Evolutionary conservation across 345 rosid species (phyloP), one percentile per base, ranked within the genome.

Genomic region (Turnera subulata): DNA sequence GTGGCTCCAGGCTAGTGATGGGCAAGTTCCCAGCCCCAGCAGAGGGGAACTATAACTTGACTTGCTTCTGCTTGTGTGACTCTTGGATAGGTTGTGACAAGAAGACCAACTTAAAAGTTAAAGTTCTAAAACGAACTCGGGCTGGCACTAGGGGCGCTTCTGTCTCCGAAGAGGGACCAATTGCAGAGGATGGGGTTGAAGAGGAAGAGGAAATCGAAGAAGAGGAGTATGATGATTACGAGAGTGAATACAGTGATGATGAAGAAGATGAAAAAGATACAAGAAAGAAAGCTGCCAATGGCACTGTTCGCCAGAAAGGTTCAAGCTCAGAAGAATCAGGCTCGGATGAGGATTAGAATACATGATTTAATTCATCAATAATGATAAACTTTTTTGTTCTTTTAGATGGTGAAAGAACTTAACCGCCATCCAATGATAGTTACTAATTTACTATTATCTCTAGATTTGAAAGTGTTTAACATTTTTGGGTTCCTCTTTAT

Each of bases 31-130:
- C 84, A 40, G 97, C 96, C 64, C 86, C 91, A 0, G 59, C 76
- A 20, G 99, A 89, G 76, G 97, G 97, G 43, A 89, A 74, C 46
- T 93, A 89, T 76, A 89, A 82, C 56, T 71, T 93, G 77, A 85
- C 88, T 11, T 87, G 97, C 71, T 82, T 70, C 78, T 87, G 94
- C 77, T 58, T 93, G 80, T 82, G 97, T 13, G 97, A 93, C 70
- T 76, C 97, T 9, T 93, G 97, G 97, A 81, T 93, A 35, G 99
- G 99, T 2, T 93, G 99, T 46, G 99, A 93, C 73, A 78, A 58
- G 56, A 85, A 65, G 79, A 62, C 71, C 18, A 81, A 78, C 46
- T 54, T 82, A 66, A 93, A 89, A 76, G 80, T 89, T 53, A 93
- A 89, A 73, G 73, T 93, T 61, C 74, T 87, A 70, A 93, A 85